phyloP scores from a whole-genome alignment of 1,284 basidiomycete genomes.

The Ceratobasidium sp. region DNA sequence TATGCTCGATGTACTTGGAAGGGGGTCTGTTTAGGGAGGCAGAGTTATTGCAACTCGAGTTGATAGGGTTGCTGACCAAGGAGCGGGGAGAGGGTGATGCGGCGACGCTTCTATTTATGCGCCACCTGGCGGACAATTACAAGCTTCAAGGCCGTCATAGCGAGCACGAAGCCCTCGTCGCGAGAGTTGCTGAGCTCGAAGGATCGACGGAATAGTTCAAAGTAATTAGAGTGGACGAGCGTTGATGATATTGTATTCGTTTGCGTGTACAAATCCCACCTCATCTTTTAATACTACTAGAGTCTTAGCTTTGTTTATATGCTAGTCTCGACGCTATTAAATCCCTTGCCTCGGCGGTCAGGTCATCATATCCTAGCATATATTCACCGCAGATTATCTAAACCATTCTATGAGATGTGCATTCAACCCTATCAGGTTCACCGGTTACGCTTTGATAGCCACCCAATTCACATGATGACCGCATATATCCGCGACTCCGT shows the following conservation, averaged over 20 bases:
- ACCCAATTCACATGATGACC: conserved; percentile 9
- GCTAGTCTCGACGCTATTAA: no score
- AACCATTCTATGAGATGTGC: no score
- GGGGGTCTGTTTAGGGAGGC: background rate
- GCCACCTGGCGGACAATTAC: background rate
- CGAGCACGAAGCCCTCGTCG: background rate
- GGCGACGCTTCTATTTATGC: background rate
- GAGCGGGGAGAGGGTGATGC: background rate
- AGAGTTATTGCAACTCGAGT: background rate
- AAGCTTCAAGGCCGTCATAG: background rate
- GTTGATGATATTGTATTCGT: no score
- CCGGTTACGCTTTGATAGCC: background rate
- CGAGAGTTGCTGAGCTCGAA: background rate
- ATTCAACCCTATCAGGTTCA: background rate
- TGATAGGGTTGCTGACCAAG: no score
- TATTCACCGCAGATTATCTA: no score
- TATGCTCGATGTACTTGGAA: background rate
- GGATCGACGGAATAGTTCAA: background rate
- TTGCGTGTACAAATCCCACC: no score
- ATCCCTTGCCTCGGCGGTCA: no score
- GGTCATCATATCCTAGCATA: no score
- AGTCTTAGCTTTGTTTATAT: no score
- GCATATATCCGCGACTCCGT: conserved; percentile 18
- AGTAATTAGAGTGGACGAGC: no score
- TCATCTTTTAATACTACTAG: no score